Percentiles rank a stretch among this genome's conserved stretches.
Evolutionary conservation across 1,139 yeast genomes (phyloP).

Genomic region (Yamadazyma sp.): DNA sequence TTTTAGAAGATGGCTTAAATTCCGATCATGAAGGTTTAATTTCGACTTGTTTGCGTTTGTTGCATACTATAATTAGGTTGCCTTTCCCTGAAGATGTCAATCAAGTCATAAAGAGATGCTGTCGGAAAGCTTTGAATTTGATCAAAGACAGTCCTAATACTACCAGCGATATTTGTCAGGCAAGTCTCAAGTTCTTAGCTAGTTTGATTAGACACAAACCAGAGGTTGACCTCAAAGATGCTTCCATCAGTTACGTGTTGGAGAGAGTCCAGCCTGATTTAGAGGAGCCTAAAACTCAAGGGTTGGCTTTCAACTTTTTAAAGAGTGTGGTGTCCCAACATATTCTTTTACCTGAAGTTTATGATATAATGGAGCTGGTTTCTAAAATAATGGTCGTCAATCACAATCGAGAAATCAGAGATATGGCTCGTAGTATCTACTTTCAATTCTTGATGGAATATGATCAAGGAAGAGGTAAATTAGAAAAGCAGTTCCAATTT

Average conservation of each 20-base stretch:
- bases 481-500: conserved; percentile 80
- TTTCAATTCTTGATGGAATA: conserved; percentile 89
- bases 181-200: conserved; percentile 73
- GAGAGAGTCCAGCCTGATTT: conserved; percentile 83
- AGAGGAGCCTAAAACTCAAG: conserved; percentile 88
- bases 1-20: conserved; percentile 57
- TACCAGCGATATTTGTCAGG: conserved; percentile 79
- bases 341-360: conserved; percentile 80
- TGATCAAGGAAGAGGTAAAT: conserved; percentile 86
- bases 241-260: conserved; percentile 73
- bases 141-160: conserved; percentile 79
- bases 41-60: conserved; percentile 63
- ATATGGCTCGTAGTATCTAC: conserved; percentile 80
- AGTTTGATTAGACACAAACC: conserved; percentile 69
- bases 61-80: conserved; percentile 60
- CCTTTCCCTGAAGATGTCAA: conserved; percentile 63
- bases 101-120: conserved; percentile 54
- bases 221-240: conserved; percentile 64
- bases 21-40: conserved; percentile 77
- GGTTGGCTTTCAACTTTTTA: conserved; percentile 81
- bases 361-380: conserved; percentile 83
- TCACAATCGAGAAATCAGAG: conserved; percentile 80
- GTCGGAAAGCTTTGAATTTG: conserved; percentile 63
- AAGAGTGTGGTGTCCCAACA: conserved; percentile 74
- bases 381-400: conserved; percentile 88